Evolutionary conservation across 1,284 basidiomycete genomes (phyloP).

Genomic region (Puccinia polysora): DNA sequence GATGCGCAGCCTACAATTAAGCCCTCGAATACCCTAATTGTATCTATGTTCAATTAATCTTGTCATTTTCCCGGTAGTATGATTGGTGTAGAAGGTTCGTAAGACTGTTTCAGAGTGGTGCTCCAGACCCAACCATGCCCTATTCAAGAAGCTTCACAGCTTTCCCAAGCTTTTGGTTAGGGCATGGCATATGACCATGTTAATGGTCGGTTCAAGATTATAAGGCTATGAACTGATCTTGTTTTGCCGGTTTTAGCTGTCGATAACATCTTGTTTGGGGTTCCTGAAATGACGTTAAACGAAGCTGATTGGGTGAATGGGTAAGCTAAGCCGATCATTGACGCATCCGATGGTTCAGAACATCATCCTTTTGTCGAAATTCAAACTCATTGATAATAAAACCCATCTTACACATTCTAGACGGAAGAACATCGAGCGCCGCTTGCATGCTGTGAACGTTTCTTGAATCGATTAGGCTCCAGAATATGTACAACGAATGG

Average conservation of each 20-base stretch:
- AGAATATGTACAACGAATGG: no score
- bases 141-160: no score
- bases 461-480: no score
- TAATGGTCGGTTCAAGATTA: no score
- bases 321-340: not conserved
- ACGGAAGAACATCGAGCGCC: conserved; percentile 12
- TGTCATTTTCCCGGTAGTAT: conserved; percentile 2
- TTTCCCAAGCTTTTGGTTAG: no score
- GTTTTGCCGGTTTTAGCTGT: conserved; percentile 52
- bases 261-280: conserved; percentile 52
- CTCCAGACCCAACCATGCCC: no score
- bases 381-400: not conserved
- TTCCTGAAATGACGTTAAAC: conserved; percentile 52
- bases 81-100: conserved; percentile 41
- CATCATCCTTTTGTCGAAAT: not conserved
- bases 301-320: conserved; percentile 53
- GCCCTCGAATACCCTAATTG: not conserved
- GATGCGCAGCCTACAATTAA: not conserved
- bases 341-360: not conserved
- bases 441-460: conserved; percentile 12
- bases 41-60: not conserved
- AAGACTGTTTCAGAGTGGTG: no score
- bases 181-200: no score
- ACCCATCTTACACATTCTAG: not conserved
- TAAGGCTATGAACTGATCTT: no score